Percentiles rank a stretch among this genome's conserved stretches.
Evolutionary conservation across 148 eudicot genomes (phyloP).

Genomic region (Camellia granthamiana): DNA sequence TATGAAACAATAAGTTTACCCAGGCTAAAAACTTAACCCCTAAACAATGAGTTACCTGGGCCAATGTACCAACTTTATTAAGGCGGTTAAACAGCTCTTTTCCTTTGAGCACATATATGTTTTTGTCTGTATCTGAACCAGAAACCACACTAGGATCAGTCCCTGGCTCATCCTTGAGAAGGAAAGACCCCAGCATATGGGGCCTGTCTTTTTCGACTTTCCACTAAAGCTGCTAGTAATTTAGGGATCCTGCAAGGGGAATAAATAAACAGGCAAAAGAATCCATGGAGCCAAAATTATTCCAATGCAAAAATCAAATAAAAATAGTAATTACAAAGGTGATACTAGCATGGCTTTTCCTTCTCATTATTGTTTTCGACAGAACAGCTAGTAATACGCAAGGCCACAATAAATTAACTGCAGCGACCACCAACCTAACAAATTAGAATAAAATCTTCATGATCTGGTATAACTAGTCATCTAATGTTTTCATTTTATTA

Average conservation of each 20-base stretch:
- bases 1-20: neutral
- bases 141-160: constrained; percentile 35
- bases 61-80: constrained; percentile 94
- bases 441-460: no score
- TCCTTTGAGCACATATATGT: constrained; percentile 74
- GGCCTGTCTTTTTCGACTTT: constrained; percentile 84
- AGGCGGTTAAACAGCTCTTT: constrained; percentile 76
- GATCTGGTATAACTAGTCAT: no score
- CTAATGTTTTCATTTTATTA: neutral
- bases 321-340: neutral
- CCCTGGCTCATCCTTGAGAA: constrained; percentile 76
- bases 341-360: no score
- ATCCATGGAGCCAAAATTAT: neutral
- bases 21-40: neutral
- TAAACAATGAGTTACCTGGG: constrained; percentile 53
- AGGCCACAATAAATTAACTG: no score
- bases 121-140: constrained; percentile 70
- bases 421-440: no score
- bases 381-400: no score
- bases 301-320: neutral
- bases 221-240: constrained; percentile 80
- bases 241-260: constrained; percentile 74
- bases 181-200: constrained; percentile 98
- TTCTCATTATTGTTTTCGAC: no score
- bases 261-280: neutral